Percentiles rank a stretch among this genome's conserved stretches.
phyloP scores from a whole-genome alignment of 257 asterid genomes.

The Solanum pinnatisectum region DNA sequence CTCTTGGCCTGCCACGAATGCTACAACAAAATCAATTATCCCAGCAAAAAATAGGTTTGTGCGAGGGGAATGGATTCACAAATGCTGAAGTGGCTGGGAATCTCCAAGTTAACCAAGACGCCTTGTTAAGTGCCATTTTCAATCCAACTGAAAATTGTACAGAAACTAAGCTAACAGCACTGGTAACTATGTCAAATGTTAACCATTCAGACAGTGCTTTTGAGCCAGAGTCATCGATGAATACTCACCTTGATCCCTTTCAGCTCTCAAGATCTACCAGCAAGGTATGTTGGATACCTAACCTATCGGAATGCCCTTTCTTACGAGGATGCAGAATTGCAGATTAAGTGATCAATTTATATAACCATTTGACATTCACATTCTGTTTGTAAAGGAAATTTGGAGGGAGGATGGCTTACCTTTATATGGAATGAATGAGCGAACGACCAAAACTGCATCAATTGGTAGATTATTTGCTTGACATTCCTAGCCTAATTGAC shows the following conservation, averaged over 20 bases:
- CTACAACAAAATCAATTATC: conserved; percentile 17
- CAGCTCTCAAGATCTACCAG: conserved; percentile 17
- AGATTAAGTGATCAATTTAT: neutral
- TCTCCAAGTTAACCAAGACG: conserved; percentile 14
- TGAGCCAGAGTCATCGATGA: conserved; percentile 17
- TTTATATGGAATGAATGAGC: conserved; percentile 9
- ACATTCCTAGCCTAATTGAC: neutral
- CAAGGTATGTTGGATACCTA: conserved; percentile 15
- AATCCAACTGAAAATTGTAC: conserved; percentile 2
- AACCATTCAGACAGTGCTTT: conserved; percentile 14
- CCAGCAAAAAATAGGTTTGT: conserved; percentile 16
- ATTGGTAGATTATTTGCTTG: conserved; percentile 24
- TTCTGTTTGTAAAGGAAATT: conserved; percentile 13
- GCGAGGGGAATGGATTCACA: conserved; percentile 18
- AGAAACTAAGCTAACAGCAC: conserved; percentile 10
- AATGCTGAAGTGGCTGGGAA: conserved; percentile 11
- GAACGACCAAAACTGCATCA: conserved; percentile 2
- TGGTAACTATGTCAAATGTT: conserved; percentile 16
- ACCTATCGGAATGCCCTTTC: neutral
- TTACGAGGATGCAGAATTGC: neutral
- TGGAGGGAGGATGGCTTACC: conserved; percentile 17
- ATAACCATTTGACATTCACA: neutral
- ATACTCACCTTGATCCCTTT: conserved; percentile 19
- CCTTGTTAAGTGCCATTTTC: conserved; percentile 11
- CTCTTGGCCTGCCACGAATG: conserved; percentile 42